A percentile compares a stretch with the other conserved stretches of the same genome.
phyloP scores from a whole-genome alignment of 305 asterid genomes.

The Rubia tinctorum region DNA sequence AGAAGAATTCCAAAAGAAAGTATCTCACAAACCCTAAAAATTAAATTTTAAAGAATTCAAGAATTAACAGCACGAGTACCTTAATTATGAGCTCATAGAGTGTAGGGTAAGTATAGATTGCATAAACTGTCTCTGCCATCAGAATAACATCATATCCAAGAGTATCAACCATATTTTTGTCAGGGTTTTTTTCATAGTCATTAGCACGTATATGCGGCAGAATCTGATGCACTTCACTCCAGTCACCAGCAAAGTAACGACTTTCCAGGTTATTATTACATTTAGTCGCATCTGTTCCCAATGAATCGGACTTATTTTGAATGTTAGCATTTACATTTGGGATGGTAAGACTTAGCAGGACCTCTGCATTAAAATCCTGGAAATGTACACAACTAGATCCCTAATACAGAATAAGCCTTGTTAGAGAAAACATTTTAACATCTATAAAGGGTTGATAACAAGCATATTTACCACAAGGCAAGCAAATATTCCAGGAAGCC shows the following conservation, averaged over 20 bases:
- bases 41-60: not conserved
- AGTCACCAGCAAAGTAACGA: slow-evolving; percentile 90
- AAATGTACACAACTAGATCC: slow-evolving; percentile 79
- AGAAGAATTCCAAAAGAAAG: slow-evolving; percentile 3
- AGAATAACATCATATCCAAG: slow-evolving; percentile 70
- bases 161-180: not conserved
- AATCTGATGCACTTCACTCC: slow-evolving; percentile 69
- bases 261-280: slow-evolving; percentile 33
- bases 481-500: slow-evolving; percentile 70
- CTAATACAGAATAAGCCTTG: slow-evolving; percentile 29
- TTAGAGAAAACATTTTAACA: not conserved
- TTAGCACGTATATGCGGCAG: slow-evolving; percentile 35
- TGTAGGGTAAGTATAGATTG: slow-evolving; percentile 61
- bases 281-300: not conserved
- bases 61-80: slow-evolving; percentile 36
- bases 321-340: slow-evolving; percentile 76
- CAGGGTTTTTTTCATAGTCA: slow-evolving; percentile 15
- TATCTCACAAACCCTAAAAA: not conserved
- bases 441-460: not conserved
- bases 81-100: slow-evolving; percentile 64
- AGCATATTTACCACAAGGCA: slow-evolving; percentile 56
- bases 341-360: slow-evolving; percentile 72
- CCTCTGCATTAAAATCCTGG: slow-evolving; percentile 96
- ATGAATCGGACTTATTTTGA: slow-evolving; percentile 1
- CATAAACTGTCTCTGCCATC: slow-evolving; percentile 98